Percentiles rank a stretch among this genome's conserved stretches.
These are phyloP conservation scores for Corrigiola litoralis DNA, from an alignment of 179 eudicot genomes.

Conservation along the genomic window DNA sequence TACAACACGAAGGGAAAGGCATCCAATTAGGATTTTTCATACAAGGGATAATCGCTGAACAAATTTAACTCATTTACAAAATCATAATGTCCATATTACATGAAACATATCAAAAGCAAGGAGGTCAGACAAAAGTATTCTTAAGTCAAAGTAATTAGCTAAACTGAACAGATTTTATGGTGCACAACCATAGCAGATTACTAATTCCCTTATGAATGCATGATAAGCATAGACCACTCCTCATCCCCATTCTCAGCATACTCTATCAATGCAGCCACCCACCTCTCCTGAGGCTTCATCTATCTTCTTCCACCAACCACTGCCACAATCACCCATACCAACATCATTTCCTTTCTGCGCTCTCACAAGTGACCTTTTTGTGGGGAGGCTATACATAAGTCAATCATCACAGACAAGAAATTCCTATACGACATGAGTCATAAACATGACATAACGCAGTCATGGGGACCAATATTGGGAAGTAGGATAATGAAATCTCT, in stretches of 20 bases:
- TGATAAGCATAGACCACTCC: too few relatives aligned
- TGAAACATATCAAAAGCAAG: too few relatives aligned
- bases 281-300: background rate
- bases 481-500: background rate
- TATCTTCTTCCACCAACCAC: background rate
- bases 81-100: background rate
- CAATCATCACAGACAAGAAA: too few relatives aligned
- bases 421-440: too few relatives aligned
- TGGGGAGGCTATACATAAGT: too few relatives aligned
- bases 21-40: conserved; percentile 13
- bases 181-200: too few relatives aligned
- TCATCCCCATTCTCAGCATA: background rate
- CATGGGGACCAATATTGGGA: background rate
- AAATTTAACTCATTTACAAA: background rate
- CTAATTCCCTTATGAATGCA: too few relatives aligned
- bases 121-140: background rate
- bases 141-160: background rate
- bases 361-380: too few relatives aligned
- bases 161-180: too few relatives aligned
- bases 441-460: background rate
- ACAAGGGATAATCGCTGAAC: background rate
- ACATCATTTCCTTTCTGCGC: too few relatives aligned
- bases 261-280: background rate
- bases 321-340: background rate
- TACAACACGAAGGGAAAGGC: conserved; percentile 29